Evolutionary conservation across 805 yeast genomes (phyloP), one percentile per base, ranked within the genome.

Genomic region (Naumovozyma baii): DNA sequence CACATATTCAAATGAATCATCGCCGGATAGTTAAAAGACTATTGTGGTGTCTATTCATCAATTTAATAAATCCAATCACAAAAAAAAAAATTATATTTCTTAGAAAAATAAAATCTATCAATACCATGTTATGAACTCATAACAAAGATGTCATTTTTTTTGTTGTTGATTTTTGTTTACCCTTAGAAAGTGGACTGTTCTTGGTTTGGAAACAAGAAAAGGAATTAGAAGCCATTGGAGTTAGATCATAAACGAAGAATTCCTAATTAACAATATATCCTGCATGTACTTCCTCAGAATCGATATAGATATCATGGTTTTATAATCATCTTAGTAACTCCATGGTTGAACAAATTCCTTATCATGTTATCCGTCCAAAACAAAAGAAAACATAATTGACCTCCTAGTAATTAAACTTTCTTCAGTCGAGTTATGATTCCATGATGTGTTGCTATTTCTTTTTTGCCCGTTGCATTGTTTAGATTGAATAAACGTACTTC

Each of bases 211-310:
- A n/a, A n/a, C n/a, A n/a, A n/a, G n/a, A n/a, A n/a, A n/a, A n/a
- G n/a, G n/a, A n/a, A n/a, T n/a, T n/a, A n/a, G n/a, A 15, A 15
- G 18, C 31, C 18, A 29, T 37, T 39, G 39, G 41, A 42, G 40
- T 44, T 43, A 47, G 64, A 69, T 77, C 83, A 76, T 76, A 76
- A 77, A 76, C 83, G 83, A 76, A 77, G 83, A 77, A 77, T 77
- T 76, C 82, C 82, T 75, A 66, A 64, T 46, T 64, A 62, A 61
- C 66, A 65, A 66, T 66, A 67, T 69, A 79, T 77, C 83, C 83
- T 77, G 83, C 83, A 77, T 77, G 65, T 75, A 73, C 81, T 72
- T 76, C 82, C 82, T 77, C 82, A 74, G 83, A 22, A 57, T 55
- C 61, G 57, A 55, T 51, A 55, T 47, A 54, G 52, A 57, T 54